These are phyloP conservation scores for Fusarium equiseti DNA, from an alignment of 2,329 filamentous ascomycete genomes.

Conservation along the genomic window DNA sequence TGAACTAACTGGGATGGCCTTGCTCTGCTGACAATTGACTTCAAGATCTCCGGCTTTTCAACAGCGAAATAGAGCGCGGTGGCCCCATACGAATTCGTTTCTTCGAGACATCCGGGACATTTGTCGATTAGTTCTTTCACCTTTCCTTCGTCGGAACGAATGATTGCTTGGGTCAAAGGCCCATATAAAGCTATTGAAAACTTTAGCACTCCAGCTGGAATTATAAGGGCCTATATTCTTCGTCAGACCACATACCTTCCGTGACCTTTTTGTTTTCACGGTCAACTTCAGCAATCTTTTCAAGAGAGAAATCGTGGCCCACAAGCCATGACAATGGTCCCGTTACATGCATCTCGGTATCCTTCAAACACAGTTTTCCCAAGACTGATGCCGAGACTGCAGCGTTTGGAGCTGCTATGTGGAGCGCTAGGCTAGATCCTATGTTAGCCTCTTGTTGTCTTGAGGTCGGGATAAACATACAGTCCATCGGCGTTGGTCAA, in stretches of 20 bases:
- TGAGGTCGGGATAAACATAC: neutral
- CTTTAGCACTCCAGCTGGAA: rapidly evolving
- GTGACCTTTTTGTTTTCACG: rapidly evolving
- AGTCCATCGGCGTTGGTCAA: rapidly evolving
- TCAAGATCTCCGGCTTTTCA: neutral
- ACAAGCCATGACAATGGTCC: rapidly evolving
- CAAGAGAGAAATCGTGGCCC: rapidly evolving
- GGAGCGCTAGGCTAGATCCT: neutral
- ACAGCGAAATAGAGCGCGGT: neutral
- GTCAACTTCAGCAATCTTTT: neutral
- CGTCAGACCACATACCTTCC: neutral
- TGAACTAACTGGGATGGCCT: neutral
- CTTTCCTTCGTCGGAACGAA: neutral
- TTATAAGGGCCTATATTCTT: rapidly evolving
- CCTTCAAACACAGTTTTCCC: neutral
- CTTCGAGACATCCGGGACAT: neutral
- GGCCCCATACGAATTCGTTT: neutral
- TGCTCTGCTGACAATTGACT: neutral
- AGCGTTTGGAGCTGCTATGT: rapidly evolving
- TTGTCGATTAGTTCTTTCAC: neutral
- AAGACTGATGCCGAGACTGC: rapidly evolving
- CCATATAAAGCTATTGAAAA: neutral
- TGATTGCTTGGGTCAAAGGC: neutral
- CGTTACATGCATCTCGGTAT: neutral
- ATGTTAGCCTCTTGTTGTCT: rapidly evolving